These are phyloP conservation scores for Cutaneotrichosporon curvatum DNA, from an alignment of 1,284 basidiomycete species.

Conservation along the genomic window DNA sequence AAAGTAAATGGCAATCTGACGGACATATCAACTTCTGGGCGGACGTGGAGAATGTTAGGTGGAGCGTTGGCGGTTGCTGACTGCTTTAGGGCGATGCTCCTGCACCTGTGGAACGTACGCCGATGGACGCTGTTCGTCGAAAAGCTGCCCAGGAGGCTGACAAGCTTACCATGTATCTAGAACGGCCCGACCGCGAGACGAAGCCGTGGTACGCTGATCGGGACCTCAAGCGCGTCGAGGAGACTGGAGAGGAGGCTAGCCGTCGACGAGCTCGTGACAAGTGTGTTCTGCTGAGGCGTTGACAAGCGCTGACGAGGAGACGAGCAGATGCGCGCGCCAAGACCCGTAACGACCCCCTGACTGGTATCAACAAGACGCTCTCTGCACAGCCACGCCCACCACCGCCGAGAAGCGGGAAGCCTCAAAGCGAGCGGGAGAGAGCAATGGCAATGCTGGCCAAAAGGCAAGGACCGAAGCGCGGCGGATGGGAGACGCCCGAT, in stretches of 20 bases:
- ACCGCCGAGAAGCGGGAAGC: background rate
- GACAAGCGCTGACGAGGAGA: slow-evolving; percentile 17
- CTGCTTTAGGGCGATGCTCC: slow-evolving; percentile 1
- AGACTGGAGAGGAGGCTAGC: slow-evolving; percentile 39
- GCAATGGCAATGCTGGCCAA: slow-evolving; percentile 41
- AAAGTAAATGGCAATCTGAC: slow-evolving; percentile 15
- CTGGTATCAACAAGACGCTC: slow-evolving; percentile 26
- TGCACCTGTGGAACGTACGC: slow-evolving; percentile 1
- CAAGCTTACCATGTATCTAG: slow-evolving; percentile 45
- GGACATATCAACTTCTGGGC: slow-evolving; percentile 47
- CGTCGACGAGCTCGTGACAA: slow-evolving; percentile 33
- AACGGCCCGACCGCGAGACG: slow-evolving; percentile 44
- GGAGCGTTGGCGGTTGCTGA: background rate
- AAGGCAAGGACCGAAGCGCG: slow-evolving; percentile 12
- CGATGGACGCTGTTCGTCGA: slow-evolving; percentile 28
- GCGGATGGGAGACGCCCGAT: slow-evolving; percentile 28
- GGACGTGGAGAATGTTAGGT: slow-evolving; percentile 37
- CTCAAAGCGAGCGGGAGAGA: slow-evolving; percentile 37
- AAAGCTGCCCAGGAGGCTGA: slow-evolving; percentile 40
- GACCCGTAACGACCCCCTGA: slow-evolving; percentile 37
- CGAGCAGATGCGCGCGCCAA: slow-evolving; percentile 42
- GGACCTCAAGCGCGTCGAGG: slow-evolving; percentile 39
- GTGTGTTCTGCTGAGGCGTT: slow-evolving; percentile 18
- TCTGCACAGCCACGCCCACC: slow-evolving; percentile 1
- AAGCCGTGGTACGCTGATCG: slow-evolving; percentile 46